Conservation (phyloP, 1,139 yeast genomes). For the Saccharomyces hybrid region DNA sequence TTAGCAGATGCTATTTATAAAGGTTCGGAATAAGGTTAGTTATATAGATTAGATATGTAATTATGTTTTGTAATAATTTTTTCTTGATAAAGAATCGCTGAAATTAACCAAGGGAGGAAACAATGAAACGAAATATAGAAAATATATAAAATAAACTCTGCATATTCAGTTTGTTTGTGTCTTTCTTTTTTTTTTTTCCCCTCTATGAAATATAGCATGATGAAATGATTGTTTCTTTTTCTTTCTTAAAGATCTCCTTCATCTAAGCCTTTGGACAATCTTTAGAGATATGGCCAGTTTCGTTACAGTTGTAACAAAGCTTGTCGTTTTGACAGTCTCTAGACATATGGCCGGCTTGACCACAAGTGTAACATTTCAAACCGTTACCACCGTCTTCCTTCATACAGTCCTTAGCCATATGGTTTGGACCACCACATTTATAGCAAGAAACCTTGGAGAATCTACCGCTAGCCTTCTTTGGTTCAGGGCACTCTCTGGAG, state of each 20-base stretch:
- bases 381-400: slow-evolving; percentile 44
- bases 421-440: slow-evolving; percentile 93
- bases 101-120: background rate
- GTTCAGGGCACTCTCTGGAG: slow-evolving; percentile 60
- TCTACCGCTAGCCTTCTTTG: slow-evolving; percentile 26
- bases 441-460: slow-evolving; percentile 58
- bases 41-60: background rate
- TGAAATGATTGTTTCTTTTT: background rate
- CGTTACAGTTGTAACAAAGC: slow-evolving; percentile 86
- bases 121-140: background rate
- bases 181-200: background rate
- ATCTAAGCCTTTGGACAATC: slow-evolving; percentile 45
- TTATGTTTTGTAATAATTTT: background rate
- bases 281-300: slow-evolving; percentile 84
- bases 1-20: slow-evolving; percentile 68
- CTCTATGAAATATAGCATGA: slow-evolving; percentile 1
- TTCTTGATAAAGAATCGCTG: background rate
- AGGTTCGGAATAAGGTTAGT: slow-evolving; percentile 14
- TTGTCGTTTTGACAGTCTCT: slow-evolving; percentile 64
- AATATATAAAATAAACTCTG: background rate
- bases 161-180: background rate
- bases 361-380: slow-evolving; percentile 81
- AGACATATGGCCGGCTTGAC: slow-evolving; percentile 81
- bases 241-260: background rate
- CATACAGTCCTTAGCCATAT: slow-evolving; percentile 86